Percentiles rank a stretch among this genome's conserved stretches.
phyloP scores from a whole-genome alignment of 202 grass and related monocot genomes.

The Setaria italica region DNA sequence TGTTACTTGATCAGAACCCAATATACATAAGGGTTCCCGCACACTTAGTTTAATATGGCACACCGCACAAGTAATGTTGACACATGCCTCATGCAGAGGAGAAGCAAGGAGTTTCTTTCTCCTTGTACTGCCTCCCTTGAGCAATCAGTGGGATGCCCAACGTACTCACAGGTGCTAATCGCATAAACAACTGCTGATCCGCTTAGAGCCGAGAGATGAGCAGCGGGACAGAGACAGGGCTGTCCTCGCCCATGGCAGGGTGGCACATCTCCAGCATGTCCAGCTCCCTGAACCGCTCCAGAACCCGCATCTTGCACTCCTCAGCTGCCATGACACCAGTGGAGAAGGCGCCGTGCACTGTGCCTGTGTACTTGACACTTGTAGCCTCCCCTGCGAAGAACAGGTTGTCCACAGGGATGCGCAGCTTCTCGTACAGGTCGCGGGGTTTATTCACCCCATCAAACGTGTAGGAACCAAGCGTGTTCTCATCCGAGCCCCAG shows the following conservation, averaged over 20 bases:
- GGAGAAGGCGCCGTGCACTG: constrained; percentile 91
- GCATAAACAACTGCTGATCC: not conserved
- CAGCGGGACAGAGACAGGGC: constrained; percentile 74
- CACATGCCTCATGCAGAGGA: constrained; percentile 63
- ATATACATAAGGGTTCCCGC: constrained; percentile 27
- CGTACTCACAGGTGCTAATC: constrained; percentile 11
- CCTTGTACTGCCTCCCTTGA: constrained; percentile 44
- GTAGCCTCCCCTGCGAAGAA: constrained; percentile 98
- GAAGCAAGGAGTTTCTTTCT: constrained; percentile 37
- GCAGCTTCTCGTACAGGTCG: constrained; percentile 79
- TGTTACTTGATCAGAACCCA: not conserved
- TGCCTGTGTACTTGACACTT: constrained; percentile 86
- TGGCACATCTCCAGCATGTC: constrained; percentile 76
- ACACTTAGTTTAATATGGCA: constrained; percentile 27
- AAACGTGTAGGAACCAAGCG: constrained; percentile 95
- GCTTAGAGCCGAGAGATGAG: constrained; percentile 90
- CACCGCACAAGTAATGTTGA: constrained; percentile 18
- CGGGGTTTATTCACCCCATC: constrained; percentile 81
- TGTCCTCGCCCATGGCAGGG: constrained; percentile 70
- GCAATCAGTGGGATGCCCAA: constrained; percentile 67
- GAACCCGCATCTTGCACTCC: constrained; percentile 83
- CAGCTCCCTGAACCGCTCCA: constrained; percentile 85
- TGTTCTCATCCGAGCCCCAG: constrained; percentile 87
- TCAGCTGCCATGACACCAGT: constrained; percentile 89
- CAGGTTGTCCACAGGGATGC: constrained; percentile 91